These are phyloP conservation scores for Ophioceras dolichostomum DNA, from an alignment of 2,329 filamentous ascomycete species.

Conservation along the genomic window DNA sequence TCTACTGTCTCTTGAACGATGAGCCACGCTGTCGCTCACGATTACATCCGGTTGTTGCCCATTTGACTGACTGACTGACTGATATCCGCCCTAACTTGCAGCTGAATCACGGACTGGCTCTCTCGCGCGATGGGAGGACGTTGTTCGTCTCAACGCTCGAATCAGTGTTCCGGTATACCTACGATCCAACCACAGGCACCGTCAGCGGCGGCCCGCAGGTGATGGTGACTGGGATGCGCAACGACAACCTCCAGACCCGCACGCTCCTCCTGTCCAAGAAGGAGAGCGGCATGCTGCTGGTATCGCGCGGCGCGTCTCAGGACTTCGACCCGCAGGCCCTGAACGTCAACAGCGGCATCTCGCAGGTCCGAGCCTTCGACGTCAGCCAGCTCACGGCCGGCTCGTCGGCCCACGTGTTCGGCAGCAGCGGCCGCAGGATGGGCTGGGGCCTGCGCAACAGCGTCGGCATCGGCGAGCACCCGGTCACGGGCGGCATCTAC, in stretches of 20 bases:
- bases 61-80: not conserved
- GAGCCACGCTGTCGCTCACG: not conserved
- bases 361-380: constrained; percentile 43
- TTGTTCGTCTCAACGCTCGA: constrained; percentile 40
- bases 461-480: constrained; percentile 51
- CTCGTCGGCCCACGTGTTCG: constrained; percentile 28
- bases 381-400: constrained; percentile 15
- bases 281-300: constrained; percentile 40
- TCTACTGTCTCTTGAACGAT: no score
- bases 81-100: constrained; percentile 12
- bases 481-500: constrained; percentile 36
- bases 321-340: constrained; percentile 41
- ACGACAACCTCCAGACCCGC: constrained; percentile 46
- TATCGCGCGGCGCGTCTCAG: constrained; percentile 31
- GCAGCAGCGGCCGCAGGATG: constrained; percentile 32
- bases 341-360: constrained; percentile 37
- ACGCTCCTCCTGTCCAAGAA: constrained; percentile 46
- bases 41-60: not conserved
- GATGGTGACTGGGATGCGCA: constrained; percentile 35
- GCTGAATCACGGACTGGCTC: constrained; percentile 37
- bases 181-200: constrained; percentile 36
- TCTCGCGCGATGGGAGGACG: constrained; percentile 30
- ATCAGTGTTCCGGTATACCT: constrained; percentile 45
- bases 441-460: constrained; percentile 65
- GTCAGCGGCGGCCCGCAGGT: constrained; percentile 25